These are phyloP conservation scores for Pseudogymnoascus sp. DNA, from an alignment of 2,329 filamentous ascomycete species.

Conservation along the genomic window DNA sequence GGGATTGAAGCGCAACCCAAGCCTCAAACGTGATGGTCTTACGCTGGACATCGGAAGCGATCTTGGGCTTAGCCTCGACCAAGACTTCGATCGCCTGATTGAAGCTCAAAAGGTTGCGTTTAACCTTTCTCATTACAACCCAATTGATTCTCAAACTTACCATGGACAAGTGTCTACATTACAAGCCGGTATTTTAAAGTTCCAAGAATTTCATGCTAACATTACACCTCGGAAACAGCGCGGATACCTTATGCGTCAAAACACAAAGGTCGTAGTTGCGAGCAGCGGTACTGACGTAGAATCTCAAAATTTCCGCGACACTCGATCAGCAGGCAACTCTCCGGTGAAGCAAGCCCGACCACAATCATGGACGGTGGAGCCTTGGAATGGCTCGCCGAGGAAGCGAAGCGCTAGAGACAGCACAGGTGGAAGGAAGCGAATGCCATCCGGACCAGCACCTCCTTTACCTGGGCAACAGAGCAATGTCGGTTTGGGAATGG, in stretches of 20 bases:
- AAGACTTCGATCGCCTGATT: slow-evolving; percentile 91
- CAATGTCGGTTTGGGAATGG: slow-evolving; percentile 55
- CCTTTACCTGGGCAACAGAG: slow-evolving; percentile 84
- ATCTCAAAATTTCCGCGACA: slow-evolving; percentile 44
- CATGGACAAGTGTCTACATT: slow-evolving; percentile 40
- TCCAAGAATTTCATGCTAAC: slow-evolving; percentile 49
- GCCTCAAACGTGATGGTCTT: slow-evolving; percentile 74
- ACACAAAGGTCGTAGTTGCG: slow-evolving; percentile 94
- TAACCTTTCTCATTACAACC: slow-evolving; percentile 23
- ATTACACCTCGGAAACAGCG: slow-evolving; percentile 63
- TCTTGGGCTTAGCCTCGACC: slow-evolving; percentile 69
- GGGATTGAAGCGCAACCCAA: slow-evolving; percentile 50
- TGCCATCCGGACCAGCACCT: slow-evolving; percentile 53
- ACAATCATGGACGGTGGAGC: slow-evolving; percentile 92
- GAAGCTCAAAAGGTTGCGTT: slow-evolving; percentile 90
- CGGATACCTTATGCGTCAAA: slow-evolving; percentile 97
- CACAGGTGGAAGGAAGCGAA: slow-evolving; percentile 35
- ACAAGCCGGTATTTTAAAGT: background rate
- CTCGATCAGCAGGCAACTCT: slow-evolving; percentile 58
- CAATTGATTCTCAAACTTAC: slow-evolving; percentile 14
- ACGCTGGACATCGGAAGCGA: slow-evolving; percentile 61
- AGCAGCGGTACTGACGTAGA: slow-evolving; percentile 57
- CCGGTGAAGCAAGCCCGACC: slow-evolving; percentile 70
- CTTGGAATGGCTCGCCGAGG: slow-evolving; percentile 80
- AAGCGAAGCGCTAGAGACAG: slow-evolving; percentile 57